Conservation (phyloP, 768 basidiomycete genomes). For the Mycena rosella region DNA sequence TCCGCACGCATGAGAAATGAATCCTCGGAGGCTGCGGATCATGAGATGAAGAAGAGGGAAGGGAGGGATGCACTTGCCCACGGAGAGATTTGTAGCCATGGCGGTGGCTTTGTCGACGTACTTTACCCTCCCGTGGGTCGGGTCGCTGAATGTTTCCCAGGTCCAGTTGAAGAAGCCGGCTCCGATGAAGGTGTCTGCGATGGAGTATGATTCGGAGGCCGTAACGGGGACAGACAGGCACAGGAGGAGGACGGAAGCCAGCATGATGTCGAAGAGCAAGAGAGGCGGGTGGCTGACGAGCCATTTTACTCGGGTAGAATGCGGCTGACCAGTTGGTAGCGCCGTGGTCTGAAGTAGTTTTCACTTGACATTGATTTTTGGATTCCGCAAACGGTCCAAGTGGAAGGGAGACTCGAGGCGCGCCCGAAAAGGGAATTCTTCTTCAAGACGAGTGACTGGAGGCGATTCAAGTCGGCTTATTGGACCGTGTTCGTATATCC, state of each 20-base stretch:
- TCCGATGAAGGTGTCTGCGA: constrained; percentile 42
- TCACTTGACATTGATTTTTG: too few relatives aligned
- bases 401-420: too few relatives aligned
- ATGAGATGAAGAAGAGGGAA: background rate
- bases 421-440: constrained; percentile 7
- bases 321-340: background rate
- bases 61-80: constrained; percentile 49
- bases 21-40: constrained; percentile 47
- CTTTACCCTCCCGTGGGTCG: constrained; percentile 76
- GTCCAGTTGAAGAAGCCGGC: constrained; percentile 62
- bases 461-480: too few relatives aligned
- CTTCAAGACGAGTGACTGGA: too few relatives aligned
- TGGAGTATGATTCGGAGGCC: constrained; percentile 29
- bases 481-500: too few relatives aligned
- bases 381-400: too few relatives aligned
- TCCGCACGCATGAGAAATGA: constrained; percentile 74
- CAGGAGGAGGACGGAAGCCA: constrained; percentile 22
- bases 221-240: constrained; percentile 10
- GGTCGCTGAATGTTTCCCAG: constrained; percentile 67
- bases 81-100: constrained; percentile 57
- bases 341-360: too few relatives aligned
- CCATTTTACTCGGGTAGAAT: too few relatives aligned
- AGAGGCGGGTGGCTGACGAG: constrained; percentile 12
- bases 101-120: constrained; percentile 64
- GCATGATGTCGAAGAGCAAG: constrained; percentile 24